Conservation (phyloP, 169 alveolate species). For the Plasmodium sp. region DNA sequence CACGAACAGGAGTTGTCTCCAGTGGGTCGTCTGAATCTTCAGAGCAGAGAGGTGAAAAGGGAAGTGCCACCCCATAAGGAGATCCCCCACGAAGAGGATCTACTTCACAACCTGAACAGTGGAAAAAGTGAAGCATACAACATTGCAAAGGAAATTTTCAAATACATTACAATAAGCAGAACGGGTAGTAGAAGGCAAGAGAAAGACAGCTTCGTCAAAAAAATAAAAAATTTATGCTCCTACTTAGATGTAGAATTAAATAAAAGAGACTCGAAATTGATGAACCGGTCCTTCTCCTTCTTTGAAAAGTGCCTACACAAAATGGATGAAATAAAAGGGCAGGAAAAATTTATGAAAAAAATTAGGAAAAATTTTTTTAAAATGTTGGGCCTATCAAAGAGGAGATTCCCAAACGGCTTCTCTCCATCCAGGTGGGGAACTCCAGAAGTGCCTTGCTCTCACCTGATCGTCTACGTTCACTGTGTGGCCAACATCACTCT, state of each 20-base stretch:
- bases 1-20: constrained; percentile 27
- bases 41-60: neutral
- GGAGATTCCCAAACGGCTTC: neutral
- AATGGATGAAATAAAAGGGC: constrained; percentile 2
- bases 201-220: neutral
- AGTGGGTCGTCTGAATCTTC: constrained; percentile 41
- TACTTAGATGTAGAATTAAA: neutral
- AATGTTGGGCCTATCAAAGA: constrained; percentile 4
- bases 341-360: neutral
- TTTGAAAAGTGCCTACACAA: constrained; percentile 13
- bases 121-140: neutral
- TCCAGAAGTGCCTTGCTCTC: constrained; percentile 34
- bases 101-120: neutral
- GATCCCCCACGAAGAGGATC: neutral
- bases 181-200: neutral
- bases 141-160: constrained; percentile 4
- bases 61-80: neutral
- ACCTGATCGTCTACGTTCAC: constrained; percentile 22
- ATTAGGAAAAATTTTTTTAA: neutral
- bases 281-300: constrained; percentile 9
- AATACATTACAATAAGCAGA: constrained; percentile 15
- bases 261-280: neutral
- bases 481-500: constrained; percentile 17
- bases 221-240: neutral
- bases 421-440: neutral